Percentiles rank a stretch among this genome's conserved stretches.
These are phyloP conservation scores for Oryza brachyantha DNA, from an alignment of 176 grass and related monocot genomes.

Conservation along the genomic window DNA sequence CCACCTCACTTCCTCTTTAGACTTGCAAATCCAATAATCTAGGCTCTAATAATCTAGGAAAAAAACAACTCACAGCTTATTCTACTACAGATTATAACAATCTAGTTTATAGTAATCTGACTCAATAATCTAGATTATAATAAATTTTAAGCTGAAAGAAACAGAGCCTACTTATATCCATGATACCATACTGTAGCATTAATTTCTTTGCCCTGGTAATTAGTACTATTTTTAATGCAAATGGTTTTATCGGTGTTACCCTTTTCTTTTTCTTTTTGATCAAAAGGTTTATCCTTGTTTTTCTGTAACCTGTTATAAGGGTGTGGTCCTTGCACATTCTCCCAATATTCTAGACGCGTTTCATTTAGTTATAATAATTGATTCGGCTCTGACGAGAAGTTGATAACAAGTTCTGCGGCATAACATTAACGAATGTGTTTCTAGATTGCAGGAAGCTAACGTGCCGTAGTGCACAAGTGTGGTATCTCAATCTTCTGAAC, in stretches of 20 bases:
- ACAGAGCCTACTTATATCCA: neutral
- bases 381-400: neutral
- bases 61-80: no score
- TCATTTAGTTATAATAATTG: neutral
- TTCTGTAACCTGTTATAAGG: neutral
- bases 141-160: no score
- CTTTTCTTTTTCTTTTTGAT: neutral
- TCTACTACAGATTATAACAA: no score
- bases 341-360: neutral
- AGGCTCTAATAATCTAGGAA: no score
- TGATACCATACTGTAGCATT: neutral
- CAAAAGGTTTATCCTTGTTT: neutral
- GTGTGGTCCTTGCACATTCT: neutral
- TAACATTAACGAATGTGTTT: slow-evolving; percentile 7
- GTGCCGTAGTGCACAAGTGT: neutral
- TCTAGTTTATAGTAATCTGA: no score
- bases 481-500: neutral
- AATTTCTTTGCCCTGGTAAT: neutral
- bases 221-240: neutral
- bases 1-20: no score
- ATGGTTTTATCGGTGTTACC: neutral
- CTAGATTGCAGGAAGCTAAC: neutral
- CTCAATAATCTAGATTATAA: no score
- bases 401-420: neutral
- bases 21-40: no score